Evolutionary conservation across 768 basidiomycete genomes (phyloP), one percentile per base, ranked within the genome.

Genomic region (Phylloporus arenicola): DNA sequence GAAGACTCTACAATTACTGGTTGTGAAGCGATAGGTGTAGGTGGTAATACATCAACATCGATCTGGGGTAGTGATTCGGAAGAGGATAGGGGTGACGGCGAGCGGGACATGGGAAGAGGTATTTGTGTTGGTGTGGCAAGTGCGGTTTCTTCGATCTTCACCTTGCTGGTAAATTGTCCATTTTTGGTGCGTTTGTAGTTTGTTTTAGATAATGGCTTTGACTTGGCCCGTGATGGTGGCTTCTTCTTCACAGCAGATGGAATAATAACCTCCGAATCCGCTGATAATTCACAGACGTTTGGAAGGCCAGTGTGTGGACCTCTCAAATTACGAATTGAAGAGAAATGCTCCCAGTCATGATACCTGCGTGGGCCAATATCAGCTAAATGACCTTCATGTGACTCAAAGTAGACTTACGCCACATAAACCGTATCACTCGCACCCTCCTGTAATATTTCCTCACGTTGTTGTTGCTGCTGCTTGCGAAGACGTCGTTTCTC

Each of bases 291-390:
- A 38, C 67, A 61, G 2, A 90, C 80, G 47, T 69, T 68, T 3
- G 89, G 88, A 14, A 83, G 72, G 8, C 90, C 92, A 0, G 80
- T 71, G 63, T 92, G 91, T 0, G 92, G 92, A 2, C 92, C 92
- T 14, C 75, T 75, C 47, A 92, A 71, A 65, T 91, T 93, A 41
- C 92, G 86, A 51, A 95, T 88, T n/a, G 86, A 89, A 12, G 88
- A 92, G 61, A 93, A 95, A 64, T 95, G 92, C 62, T 95, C 92
- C 88, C 89, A 93, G 65, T 92, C 89, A 61, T 93, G 86, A 64
- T 92, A 94, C 27, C 88, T 89, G 60, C 41, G 25, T 22, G 35
- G 43, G 11, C 50, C 42, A 50, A 49, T 44, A 62, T 57, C 48
- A 58, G 45, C 38, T 35, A 43, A 27, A 52, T 39, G n/a, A 17